Base-by-base conservation (phyloP, 768 basidiomycete species). In the Coprinopsis sp. region DNA sequence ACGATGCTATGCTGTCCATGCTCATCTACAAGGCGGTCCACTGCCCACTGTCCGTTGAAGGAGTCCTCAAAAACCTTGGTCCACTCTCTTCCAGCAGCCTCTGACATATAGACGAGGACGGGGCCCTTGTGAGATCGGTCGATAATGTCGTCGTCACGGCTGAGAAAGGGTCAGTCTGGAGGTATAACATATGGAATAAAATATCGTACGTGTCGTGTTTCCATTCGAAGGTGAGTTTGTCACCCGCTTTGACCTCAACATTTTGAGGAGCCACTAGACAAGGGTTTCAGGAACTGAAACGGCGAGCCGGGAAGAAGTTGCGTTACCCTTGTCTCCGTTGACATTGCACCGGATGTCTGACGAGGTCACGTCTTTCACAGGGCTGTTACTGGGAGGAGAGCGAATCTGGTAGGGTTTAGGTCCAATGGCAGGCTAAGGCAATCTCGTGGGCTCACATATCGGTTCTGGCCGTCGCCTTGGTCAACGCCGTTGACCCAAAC, bases 91-190 rank as follows among this genome's bases (percentile, higher is more conserved):
- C 63, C 64, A n/a, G 52, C 50, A 0, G 63, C 50, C 0, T 62
- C 58, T 1, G 65, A 58, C 29, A 68, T 61, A 44, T 66, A 68
- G 1, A 68, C 64, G 42, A 58, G 50, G 34, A 68, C 64, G 24
- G 66, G 66, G 8, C 66, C 66, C 28, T 66, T 56, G 48, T 68
- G 66, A 19, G 66, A 66, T 18, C 51, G 34, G 16, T 58, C 65
- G 47, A 68, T 68, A 45, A 68, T 68, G 53, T 68, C 65, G 44
- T 68, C 66, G 40, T 57, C 53, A 28, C 66, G 66, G 38, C 65
- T 68, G 46, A 1, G 38, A 13, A 28, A 4, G 10, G 40, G 27
- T 44, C 10, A 21, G n/a, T n/a, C 25, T 29, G 8, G n/a, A 27
- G 36, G 16, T 25, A 31, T 29, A 3, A 23, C 25, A 39, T 16